phyloP scores from a whole-genome alignment of 352 stramenopile genomes.

The Globisporangium okanoganense region DNA sequence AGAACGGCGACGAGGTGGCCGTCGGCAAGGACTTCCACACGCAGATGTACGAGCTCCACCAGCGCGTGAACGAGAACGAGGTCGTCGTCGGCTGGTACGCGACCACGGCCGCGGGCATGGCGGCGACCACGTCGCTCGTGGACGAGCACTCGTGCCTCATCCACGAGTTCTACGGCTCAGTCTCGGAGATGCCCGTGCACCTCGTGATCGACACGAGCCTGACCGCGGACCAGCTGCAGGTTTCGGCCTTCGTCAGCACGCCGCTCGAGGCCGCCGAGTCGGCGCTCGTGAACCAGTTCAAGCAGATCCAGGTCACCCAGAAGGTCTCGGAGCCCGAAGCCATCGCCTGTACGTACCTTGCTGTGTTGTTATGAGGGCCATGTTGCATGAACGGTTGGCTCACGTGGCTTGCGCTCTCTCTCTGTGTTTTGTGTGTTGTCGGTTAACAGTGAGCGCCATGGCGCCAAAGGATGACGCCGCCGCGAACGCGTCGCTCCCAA shows the following conservation, averaged over 20 bases:
- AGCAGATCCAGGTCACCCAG: constrained; percentile 91
- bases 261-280: constrained; percentile 88
- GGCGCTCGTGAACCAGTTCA: constrained; percentile 91
- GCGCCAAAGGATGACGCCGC: constrained; percentile 35
- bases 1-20: constrained; percentile 95
- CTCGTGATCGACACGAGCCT: constrained; percentile 94
- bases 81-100: constrained; percentile 97
- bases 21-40: constrained; percentile 98
- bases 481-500: constrained; percentile 48
- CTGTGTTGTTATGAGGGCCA: neutral
- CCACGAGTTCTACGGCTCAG: constrained; percentile 97
- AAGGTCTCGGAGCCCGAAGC: constrained; percentile 92
- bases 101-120: constrained; percentile 39
- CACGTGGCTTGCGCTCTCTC: neutral
- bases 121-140: constrained; percentile 51
- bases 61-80: constrained; percentile 93
- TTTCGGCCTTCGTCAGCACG: constrained; percentile 90
- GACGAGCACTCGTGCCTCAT: constrained; percentile 96
- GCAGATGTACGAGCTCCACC: constrained; percentile 95
- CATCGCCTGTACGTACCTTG: constrained; percentile 84
- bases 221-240: constrained; percentile 67
- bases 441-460: constrained; percentile 67
- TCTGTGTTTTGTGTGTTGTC: constrained; percentile 5
- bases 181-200: constrained; percentile 92
- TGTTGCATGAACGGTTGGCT: neutral